Base-by-base conservation (phyloP, 2,329 filamentous ascomycete species). In the Xylaria sp. region DNA sequence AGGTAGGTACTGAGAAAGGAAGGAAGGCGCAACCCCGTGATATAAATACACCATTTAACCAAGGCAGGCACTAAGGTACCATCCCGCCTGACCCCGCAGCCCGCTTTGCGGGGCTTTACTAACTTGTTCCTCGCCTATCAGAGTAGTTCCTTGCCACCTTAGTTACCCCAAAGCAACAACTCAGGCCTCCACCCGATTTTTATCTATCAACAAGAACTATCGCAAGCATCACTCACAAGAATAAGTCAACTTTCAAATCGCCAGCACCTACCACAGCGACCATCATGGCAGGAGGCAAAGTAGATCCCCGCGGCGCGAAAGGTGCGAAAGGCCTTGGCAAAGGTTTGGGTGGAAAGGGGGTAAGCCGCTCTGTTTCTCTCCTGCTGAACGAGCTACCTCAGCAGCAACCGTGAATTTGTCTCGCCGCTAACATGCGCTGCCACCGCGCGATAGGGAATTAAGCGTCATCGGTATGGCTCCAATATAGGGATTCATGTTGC, bases 301-400 rank as follows among this genome's bases (percentile, higher is more conserved):
- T 61, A 6, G 43, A 73, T 23, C 68, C 65, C 2, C 72, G 71
- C 9, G 69, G 72, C 18, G 70, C 68, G 0, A 75, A 72, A 15
- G 75, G 75, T 2, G 66, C 68, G 0, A 75, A 72, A n/a, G 76
- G 76, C 1, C 62, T 78, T 0, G 74, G 74, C 0, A 74, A 72
- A 15, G 75, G 75, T 1, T 57, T 78, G 0, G 75, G 75, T 1
- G 75, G 75, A 0, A 77, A 77, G 62, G 75, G 70, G 8, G 75
- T 77, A 73, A 62, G 74, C 66, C 15, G 28, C 49, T 28, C 20
- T 59, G 7, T 56, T 23, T 36, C 41, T 31, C n/a, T 46, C 18
- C 23, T 33, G 43, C 31, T 20, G 39, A 60, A 12, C 41, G n/a
- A 31, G 31, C 39, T 41, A 36, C 3, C 31, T 43, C 1, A n/a